These are phyloP conservation scores for Penicillium maclennaniae DNA, from an alignment of 495 filamentous ascomycete species.

Conservation along the genomic window DNA sequence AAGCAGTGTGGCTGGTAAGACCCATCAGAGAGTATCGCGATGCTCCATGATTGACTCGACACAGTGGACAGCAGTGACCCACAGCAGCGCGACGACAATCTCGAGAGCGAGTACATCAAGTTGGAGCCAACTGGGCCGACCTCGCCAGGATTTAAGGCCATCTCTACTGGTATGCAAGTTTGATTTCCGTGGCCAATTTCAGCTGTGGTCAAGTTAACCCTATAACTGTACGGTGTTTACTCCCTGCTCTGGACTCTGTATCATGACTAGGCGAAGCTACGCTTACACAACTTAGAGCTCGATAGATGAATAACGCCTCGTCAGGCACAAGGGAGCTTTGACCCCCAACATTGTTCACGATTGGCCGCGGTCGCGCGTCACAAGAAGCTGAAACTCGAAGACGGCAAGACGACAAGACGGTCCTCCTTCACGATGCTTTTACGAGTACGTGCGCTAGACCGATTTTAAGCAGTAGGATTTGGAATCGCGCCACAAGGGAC, in stretches of 20 bases:
- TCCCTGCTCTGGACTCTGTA: not conserved
- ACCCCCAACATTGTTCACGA: not conserved
- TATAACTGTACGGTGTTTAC: not conserved
- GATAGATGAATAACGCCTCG: not conserved
- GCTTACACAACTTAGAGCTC: not conserved
- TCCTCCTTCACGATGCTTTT: not conserved
- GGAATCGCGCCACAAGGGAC: not conserved
- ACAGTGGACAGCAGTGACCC: not conserved
- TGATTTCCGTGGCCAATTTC: not conserved
- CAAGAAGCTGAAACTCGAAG: constrained; percentile 5
- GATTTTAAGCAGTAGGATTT: not conserved
- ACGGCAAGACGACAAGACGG: constrained; percentile 1
- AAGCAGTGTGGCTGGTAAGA: no score
- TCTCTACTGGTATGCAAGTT: not conserved
- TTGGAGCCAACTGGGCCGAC: not conserved
- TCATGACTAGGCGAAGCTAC: not conserved
- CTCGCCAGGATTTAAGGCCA: no score
- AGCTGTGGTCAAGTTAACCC: not conserved
- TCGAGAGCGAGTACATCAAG: not conserved
- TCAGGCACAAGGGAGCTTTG: constrained; percentile 10
- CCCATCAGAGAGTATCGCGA: no score
- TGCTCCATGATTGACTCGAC: no score
- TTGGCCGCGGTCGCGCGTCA: constrained; percentile 10
- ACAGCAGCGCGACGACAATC: not conserved
- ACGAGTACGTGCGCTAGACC: not conserved